phyloP scores from a whole-genome alignment of 345 rosid genomes.

The Gossypium arboreum region DNA sequence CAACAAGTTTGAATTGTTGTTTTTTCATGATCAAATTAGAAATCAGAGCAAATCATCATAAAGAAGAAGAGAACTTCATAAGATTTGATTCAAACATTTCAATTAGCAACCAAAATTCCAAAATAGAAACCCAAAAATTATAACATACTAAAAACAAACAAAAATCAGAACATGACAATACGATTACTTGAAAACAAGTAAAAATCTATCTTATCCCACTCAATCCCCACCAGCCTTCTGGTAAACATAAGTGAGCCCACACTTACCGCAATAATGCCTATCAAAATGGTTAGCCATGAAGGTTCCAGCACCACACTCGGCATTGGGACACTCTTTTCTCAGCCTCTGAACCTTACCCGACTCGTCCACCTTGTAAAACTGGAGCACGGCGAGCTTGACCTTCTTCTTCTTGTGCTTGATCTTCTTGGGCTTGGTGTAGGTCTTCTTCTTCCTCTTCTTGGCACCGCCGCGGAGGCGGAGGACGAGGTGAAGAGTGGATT shows the following conservation, averaged over 20 bases:
- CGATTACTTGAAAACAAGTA: neutral
- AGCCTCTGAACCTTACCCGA: neutral
- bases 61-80: neutral
- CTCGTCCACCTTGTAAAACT: neutral
- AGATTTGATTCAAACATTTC: neutral
- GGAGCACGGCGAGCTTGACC: conserved; percentile 2
- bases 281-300: conserved; percentile 6
- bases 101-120: neutral
- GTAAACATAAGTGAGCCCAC: neutral
- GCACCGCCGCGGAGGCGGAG: neutral
- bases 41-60: neutral
- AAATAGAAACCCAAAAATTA: neutral
- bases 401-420: conserved; percentile 9
- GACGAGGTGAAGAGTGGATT: conserved; percentile 7
- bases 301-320: neutral
- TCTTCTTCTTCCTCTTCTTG: conserved; percentile 6
- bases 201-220: neutral
- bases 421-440: conserved; percentile 4
- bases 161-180: neutral
- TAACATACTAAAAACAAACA: neutral
- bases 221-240: conserved; percentile 5
- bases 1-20: too few relatives aligned
- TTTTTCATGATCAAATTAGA: neutral
- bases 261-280: conserved; percentile 4
- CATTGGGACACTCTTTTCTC: conserved; percentile 6